These are phyloP conservation scores for Leptographium lundbergii DNA, from an alignment of 2,329 filamentous ascomycete genomes.

Conservation along the genomic window DNA sequence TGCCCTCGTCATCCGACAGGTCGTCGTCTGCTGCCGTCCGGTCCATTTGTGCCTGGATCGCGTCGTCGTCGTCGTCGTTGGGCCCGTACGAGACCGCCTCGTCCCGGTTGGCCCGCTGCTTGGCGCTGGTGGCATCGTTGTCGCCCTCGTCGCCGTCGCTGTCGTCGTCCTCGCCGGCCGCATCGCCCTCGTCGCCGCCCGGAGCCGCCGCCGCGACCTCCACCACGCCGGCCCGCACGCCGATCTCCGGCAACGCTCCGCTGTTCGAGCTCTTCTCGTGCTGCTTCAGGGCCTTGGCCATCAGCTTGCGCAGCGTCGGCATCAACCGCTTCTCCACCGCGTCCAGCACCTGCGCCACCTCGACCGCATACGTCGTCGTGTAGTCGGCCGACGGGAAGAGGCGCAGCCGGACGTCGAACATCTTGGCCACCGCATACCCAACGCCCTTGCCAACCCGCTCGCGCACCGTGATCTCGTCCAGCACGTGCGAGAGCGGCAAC, in stretches of 20 bases:
- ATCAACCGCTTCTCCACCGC: constrained; percentile 75
- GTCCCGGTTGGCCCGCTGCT: constrained; percentile 60
- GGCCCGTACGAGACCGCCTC: constrained; percentile 83
- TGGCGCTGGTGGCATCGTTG: constrained; percentile 62
- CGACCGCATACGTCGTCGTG: constrained; percentile 72
- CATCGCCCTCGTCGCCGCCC: constrained; percentile 22
- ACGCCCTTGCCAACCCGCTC: constrained; percentile 66
- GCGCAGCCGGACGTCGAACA: constrained; percentile 68
- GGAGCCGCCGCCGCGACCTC: constrained; percentile 32
- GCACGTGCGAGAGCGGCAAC: constrained; percentile 68
- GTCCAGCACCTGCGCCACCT: constrained; percentile 59
- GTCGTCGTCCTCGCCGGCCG: constrained; percentile 41
- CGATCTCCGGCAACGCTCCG: constrained; percentile 65
- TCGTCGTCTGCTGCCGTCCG: constrained; percentile 42
- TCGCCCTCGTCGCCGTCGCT: constrained; percentile 60
- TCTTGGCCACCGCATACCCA: constrained; percentile 60
- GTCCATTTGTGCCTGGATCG: constrained; percentile 52
- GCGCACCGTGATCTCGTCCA: constrained; percentile 68
- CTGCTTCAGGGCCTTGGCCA: constrained; percentile 74
- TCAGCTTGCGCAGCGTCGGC: constrained; percentile 54
- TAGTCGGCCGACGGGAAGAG: constrained; percentile 85
- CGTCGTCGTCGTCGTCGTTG: constrained; percentile 84
- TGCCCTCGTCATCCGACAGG: constrained; percentile 38
- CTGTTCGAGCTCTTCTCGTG: constrained; percentile 50
- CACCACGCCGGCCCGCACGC: constrained; percentile 37